Evolutionary conservation across 345 rosid genomes (phyloP).

Genomic region (Cochlearia excelsa): DNA sequence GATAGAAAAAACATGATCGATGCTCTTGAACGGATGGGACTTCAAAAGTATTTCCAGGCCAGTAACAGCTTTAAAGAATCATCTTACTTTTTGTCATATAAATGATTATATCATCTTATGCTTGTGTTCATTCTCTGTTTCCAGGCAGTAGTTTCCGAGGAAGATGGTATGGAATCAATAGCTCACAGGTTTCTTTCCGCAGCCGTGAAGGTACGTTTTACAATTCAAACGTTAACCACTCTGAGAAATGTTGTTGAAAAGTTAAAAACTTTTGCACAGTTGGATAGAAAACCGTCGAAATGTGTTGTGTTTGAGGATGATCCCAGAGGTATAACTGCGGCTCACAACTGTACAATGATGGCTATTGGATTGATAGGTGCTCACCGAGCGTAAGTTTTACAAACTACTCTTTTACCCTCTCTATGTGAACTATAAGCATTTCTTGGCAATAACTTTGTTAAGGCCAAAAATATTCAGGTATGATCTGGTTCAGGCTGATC

Average conservation of each 20-base stretch:
- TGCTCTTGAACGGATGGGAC: constrained; percentile 69
- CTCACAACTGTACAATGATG: constrained; percentile 99
- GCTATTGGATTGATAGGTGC: constrained; percentile 84
- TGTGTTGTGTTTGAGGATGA: constrained; percentile 95
- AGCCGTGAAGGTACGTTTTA: constrained; percentile 67
- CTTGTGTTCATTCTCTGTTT: constrained; percentile 16
- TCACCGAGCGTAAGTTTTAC: constrained; percentile 71
- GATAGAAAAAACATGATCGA: constrained; percentile 73
- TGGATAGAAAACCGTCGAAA: constrained; percentile 91
- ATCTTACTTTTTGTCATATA: neutral
- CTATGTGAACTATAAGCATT: constrained; percentile 1
- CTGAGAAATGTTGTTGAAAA: constrained; percentile 9
- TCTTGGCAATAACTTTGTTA: neutral
- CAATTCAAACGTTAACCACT: constrained; percentile 9
- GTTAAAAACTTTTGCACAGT: constrained; percentile 41
- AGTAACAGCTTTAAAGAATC: constrained; percentile 19
- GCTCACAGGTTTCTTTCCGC: constrained; percentile 94
- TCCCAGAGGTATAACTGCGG: constrained; percentile 84
- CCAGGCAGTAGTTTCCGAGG: constrained; percentile 87
- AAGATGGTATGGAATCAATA: constrained; percentile 97
- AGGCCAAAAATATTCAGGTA: constrained; percentile 52
- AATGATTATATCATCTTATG: constrained; percentile 2
- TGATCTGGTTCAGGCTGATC: constrained; percentile 91
- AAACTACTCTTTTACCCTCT: neutral
- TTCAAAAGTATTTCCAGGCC: constrained; percentile 86